Conservation (phyloP, 1,284 basidiomycete species). For the Cryptococcus jaspeensis region DNA sequence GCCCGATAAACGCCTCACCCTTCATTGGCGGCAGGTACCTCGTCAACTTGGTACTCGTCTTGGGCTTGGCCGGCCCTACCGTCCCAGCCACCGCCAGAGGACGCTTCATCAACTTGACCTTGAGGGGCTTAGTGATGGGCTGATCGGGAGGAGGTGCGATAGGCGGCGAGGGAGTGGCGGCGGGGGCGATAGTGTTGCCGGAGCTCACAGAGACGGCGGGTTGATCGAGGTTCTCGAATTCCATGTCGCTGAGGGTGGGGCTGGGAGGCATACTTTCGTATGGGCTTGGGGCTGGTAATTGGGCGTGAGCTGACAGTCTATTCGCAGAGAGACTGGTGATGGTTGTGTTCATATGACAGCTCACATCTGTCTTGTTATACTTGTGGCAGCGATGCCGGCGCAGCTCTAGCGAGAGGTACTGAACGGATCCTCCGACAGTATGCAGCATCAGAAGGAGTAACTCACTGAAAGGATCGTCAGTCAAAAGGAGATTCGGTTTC, state of each 20-base stretch:
- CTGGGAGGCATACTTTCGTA: background rate
- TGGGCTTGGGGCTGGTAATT: too few relatives aligned
- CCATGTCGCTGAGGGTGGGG: conserved; percentile 11
- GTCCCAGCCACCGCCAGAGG: background rate
- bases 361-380: too few relatives aligned
- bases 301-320: too few relatives aligned
- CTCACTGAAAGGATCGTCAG: too few relatives aligned
- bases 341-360: too few relatives aligned
- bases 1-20: conserved; percentile 21
- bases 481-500: too few relatives aligned
- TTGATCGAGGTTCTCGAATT: conserved; percentile 2
- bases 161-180: background rate
- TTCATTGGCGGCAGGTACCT: conserved; percentile 12
- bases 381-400: too few relatives aligned
- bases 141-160: background rate
- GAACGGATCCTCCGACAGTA: too few relatives aligned
- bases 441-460: too few relatives aligned
- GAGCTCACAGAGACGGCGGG: background rate
- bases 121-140: background rate
- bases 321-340: too few relatives aligned
- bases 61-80: background rate
- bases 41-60: background rate
- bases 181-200: background rate
- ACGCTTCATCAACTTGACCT: background rate
- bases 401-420: too few relatives aligned